Evolutionary conservation across 2,329 filamentous ascomycete genomes (phyloP).

Genomic region (Fusarium ramigenum): DNA sequence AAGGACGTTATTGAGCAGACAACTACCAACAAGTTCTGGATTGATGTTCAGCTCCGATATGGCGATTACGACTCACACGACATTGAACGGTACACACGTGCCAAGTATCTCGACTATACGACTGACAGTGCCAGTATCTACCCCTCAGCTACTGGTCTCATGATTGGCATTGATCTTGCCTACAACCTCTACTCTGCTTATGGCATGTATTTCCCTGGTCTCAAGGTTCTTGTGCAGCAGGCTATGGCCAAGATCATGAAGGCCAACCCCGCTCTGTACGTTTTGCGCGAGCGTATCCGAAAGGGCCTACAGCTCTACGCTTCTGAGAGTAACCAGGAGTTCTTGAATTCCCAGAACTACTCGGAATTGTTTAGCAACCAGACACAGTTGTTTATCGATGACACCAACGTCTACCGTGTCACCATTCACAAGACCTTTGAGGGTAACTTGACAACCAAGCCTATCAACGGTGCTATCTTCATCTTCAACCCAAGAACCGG

Average conservation of each 20-base stretch:
- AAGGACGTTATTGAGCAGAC: slow-evolving; percentile 95
- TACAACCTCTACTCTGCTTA: slow-evolving; percentile 99
- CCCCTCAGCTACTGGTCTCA: slow-evolving; percentile 92
- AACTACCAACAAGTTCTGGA: slow-evolving; percentile 99
- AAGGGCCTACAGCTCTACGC: slow-evolving; percentile 98
- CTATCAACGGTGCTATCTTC: slow-evolving; percentile 99
- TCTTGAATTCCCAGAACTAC: slow-evolving; percentile 99
- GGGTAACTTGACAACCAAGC: slow-evolving; percentile 98
- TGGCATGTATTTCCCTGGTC: slow-evolving; percentile 96
- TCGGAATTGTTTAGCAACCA: slow-evolving; percentile 99
- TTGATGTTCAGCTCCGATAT: slow-evolving; percentile 95
- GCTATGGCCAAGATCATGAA: slow-evolving; percentile 99
- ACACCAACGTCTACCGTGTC: slow-evolving; percentile 98
- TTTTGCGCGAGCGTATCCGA: slow-evolving; percentile 94
- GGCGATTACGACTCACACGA: slow-evolving; percentile 99
- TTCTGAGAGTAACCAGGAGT: slow-evolving; percentile 98
- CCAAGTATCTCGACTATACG: slow-evolving; percentile 98
- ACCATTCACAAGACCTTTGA: slow-evolving; percentile 99
- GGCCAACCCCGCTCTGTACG: slow-evolving; percentile 95
- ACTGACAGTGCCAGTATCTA: slow-evolving; percentile 99
- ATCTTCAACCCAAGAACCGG: slow-evolving; percentile 99
- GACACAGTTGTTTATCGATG: slow-evolving; percentile 98
- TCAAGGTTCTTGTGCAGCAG: slow-evolving; percentile 95
- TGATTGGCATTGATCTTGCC: slow-evolving; percentile 97
- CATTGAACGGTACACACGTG: slow-evolving; percentile 95